Base-by-base conservation (phyloP, 352 stramenopile species). In the Globisporangium carolinianum region DNA sequence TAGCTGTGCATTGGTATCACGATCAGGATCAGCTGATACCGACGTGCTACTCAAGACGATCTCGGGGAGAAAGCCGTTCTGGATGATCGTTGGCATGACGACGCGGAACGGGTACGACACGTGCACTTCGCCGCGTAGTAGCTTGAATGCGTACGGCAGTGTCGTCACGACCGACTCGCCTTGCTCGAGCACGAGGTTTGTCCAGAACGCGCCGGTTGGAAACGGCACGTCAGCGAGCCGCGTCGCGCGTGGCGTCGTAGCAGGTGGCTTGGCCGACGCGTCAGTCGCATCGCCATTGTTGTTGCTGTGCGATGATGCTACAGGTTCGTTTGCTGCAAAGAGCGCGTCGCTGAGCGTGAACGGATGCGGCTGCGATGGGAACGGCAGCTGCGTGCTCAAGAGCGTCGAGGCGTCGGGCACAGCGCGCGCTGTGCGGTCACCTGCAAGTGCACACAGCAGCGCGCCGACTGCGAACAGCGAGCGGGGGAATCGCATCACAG, bases 101-200 rank as follows among this genome's bases (percentile, higher is more conserved):
- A 93, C 83, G 58, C 83, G 83, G 70, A 93, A 93, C 35, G 83
- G 83, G 58, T 88, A 91, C 57, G 69, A 82, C 57, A 87, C 74
- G 53, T 90, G 78, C 55, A 90, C 66, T 56, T 83, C 75, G 58
- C 81, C 63, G 50, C 72, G 53, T 9, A 83, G 14, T 46, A 93
- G 52, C 17, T 74, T 76, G 59, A 87, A 60, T 14, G 73, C 69
- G 65, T 93, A 93, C 14, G 83, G 83, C 68, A 90, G 76, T 54
- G 77, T 72, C n/a, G 72, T 71, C 36, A 93, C 72, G 47, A 69
- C 56, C 49, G 71, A 71, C 39, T 80, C 69, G 60, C 83, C 79
- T 36, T 86, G 58, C 18, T 73, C 74, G 36, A 93, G 71, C 58
- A 93, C 81, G 39, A 89, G 66, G 62, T 93, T 93, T 43, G 80